These are phyloP conservation scores for Skeletonema costatum DNA, from an alignment of 108 stramenopile genomes.

Conservation along the genomic window DNA sequence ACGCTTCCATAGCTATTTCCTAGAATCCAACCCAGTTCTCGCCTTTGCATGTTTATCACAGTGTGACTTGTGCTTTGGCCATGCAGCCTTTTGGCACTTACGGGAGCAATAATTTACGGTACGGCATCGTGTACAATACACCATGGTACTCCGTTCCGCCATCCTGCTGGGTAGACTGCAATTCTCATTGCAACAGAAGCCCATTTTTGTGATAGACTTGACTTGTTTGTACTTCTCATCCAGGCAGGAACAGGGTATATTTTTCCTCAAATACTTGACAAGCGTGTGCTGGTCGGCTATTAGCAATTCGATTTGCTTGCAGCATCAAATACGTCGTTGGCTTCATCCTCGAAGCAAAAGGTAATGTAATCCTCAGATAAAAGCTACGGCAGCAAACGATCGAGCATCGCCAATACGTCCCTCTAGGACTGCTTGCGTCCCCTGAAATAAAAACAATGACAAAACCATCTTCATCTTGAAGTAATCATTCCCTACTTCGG, in stretches of 20 bases:
- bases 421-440: background rate
- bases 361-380: background rate
- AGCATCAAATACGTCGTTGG: background rate
- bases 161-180: background rate
- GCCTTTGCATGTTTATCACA: background rate
- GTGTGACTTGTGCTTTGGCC: background rate
- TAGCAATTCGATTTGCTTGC: background rate
- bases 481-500: background rate
- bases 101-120: background rate
- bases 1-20: background rate
- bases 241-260: background rate
- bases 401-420: background rate
- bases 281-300: background rate
- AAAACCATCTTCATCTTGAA: background rate
- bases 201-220: background rate
- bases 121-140: background rate
- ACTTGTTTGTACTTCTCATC: background rate
- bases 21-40: background rate
- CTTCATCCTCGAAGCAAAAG: background rate
- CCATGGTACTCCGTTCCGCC: background rate
- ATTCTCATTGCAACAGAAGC: background rate
- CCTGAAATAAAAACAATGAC: background rate
- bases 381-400: background rate
- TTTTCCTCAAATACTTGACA: background rate
- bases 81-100: background rate